Evolutionary conservation across 306 rosid genomes (phyloP).

Genomic region (Prunus kanzakura): DNA sequence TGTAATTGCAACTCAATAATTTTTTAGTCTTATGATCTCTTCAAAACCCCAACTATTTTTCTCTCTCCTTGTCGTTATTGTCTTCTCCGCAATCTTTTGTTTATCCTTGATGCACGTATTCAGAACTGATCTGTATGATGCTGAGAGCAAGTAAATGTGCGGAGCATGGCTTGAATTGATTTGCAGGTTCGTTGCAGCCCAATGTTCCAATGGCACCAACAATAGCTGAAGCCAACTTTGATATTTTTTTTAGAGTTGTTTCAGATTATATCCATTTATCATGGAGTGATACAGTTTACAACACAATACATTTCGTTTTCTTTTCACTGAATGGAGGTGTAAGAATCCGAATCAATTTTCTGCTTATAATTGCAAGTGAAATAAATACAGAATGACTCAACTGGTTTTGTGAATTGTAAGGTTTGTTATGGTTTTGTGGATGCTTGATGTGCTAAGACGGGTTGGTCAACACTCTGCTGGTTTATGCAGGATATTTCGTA

Average conservation of each 20-base stretch:
- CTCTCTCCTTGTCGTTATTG: neutral
- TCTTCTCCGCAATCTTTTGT: conserved; percentile 6
- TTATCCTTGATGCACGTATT: conserved; percentile 40
- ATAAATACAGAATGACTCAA: conserved; percentile 18
- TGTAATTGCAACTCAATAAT: conserved; percentile 5
- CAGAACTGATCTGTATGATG: conserved; percentile 71
- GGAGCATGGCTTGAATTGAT: conserved; percentile 21
- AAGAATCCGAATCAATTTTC: neutral
- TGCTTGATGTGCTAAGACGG: neutral
- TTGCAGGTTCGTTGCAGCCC: conserved; percentile 26
- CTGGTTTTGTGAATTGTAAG: conserved; percentile 15
- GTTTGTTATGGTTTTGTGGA: neutral
- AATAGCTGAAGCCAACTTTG: conserved; percentile 2
- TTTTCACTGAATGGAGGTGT: neutral
- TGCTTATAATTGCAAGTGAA: conserved; percentile 17
- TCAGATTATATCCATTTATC: conserved; percentile 22
- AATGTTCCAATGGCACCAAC: conserved; percentile 23
- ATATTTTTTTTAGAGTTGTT: conserved; percentile 16
- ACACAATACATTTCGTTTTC: neutral
- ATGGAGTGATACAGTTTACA: conserved; percentile 9
- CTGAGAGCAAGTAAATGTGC: conserved; percentile 66
- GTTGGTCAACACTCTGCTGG: no score
- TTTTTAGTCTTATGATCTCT: neutral
- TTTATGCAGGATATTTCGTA: no score
- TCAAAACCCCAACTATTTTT: neutral